Base-by-base conservation (phyloP, 805 yeast genomes). In the Candida orba region DNA sequence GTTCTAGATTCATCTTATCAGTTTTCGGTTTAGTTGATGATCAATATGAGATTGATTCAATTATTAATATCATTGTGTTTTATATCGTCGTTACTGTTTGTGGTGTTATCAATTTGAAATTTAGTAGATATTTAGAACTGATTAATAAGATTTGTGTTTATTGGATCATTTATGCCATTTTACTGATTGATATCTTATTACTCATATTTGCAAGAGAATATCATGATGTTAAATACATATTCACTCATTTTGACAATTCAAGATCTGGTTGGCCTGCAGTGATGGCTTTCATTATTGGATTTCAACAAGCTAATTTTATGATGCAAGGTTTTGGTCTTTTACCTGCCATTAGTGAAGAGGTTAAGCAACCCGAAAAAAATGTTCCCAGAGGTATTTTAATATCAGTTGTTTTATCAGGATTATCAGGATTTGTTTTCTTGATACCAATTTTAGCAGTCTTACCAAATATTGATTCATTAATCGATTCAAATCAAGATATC, bases 321-420 rank as follows among this genome's bases (percentile, higher is more conserved):
- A 68, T 85, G 56, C 86, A 85, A 47, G 95, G 93, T 1, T 86
- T 83, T 60, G 91, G 91, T 24, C 79, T 85, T 76, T 68, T 86
- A 24, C 84, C 87, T 17, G 80, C 91, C 6, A 75, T 86, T 69
- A 79, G 89, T 38, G 95, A 86, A 54, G 95, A 86, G 62, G 93
- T 86, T 14, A 74, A 79, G 49, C 68, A 68, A 20, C 91, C 95
- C 0, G 93, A 86, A 57, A 73, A 66, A 44, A 80, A 78, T 41
- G 81, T 86, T 54, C 89, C 95, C 14, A 73, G 74, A 50, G 93
- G 93, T 6, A 77, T 86, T 57, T 62, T 83, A 1, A 67, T 73
- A 39, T 77, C 93, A 3, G 84, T 84, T 14, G 41, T 76, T 35
- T 69, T 84, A 37, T 76, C 91, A 9, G 73, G 82, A 0, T 48